These are phyloP conservation scores for Pleurotus tuber-regium DNA, from an alignment of 768 basidiomycete genomes.

Conservation along the genomic window DNA sequence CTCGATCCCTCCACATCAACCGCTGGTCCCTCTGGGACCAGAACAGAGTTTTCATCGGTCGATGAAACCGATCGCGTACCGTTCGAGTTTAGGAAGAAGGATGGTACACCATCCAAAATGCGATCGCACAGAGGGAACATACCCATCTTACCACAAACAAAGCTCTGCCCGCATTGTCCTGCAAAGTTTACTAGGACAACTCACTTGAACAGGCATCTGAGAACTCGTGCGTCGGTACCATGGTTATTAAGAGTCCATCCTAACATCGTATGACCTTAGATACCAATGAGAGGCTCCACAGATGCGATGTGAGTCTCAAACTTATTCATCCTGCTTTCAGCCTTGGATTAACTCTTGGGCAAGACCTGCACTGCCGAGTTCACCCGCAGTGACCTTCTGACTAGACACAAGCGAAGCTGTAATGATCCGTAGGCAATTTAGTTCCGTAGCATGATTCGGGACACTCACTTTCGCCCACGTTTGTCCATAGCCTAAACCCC, in stretches of 20 bases:
- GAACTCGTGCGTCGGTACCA: conserved; percentile 53
- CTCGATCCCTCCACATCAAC: conserved; percentile 2
- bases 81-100: conserved; percentile 10
- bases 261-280: too few relatives aligned
- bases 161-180: conserved; percentile 64
- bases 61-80: not conserved
- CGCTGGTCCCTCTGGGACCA: not conserved
- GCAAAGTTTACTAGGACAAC: conserved; percentile 75
- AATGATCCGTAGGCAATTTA: conserved; percentile 56
- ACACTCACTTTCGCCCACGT: conserved; percentile 14
- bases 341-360: conserved; percentile 7
- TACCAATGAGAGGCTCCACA: conserved; percentile 63
- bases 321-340: conserved; percentile 1
- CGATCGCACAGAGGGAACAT: conserved; percentile 59
- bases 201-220: conserved; percentile 69
- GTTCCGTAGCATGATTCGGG: conserved; percentile 2
- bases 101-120: conserved; percentile 42
- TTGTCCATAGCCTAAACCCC: conserved; percentile 32
- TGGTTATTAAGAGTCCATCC: too few relatives aligned
- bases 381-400: conserved; percentile 70
- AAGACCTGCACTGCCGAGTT: conserved; percentile 70
- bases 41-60: conserved; percentile 1
- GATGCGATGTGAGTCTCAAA: conserved; percentile 51
- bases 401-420: conserved; percentile 70
- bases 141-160: conserved; percentile 69